phyloP scores from a whole-genome alignment of 441 rosid species.

The Bocquillonia castaneifolia region DNA sequence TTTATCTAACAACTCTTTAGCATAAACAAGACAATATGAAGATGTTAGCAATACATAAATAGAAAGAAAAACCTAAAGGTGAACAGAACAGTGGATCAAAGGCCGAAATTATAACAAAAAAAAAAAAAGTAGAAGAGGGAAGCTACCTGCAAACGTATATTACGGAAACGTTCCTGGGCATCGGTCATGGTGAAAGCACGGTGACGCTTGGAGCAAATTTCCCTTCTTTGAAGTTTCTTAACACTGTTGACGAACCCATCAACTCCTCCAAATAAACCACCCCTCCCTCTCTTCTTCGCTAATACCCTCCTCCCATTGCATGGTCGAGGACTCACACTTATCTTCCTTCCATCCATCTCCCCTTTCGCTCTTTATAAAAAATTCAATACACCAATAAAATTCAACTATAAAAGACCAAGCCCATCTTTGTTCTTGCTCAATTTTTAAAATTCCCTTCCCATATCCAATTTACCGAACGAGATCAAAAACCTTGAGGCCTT shows the following conservation, averaged over 20 bases:
- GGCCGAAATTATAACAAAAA: not conserved
- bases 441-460: too few relatives aligned
- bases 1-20: too few relatives aligned
- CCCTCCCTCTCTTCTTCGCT: constrained; percentile 41
- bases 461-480: too few relatives aligned
- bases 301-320: constrained; percentile 51
- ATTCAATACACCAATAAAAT: too few relatives aligned
- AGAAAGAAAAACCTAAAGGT: not conserved
- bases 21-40: too few relatives aligned
- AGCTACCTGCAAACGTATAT: constrained; percentile 53
- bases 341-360: constrained; percentile 64
- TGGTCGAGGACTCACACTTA: constrained; percentile 62
- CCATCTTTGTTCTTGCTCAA: too few relatives aligned
- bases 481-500: too few relatives aligned
- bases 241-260: constrained; percentile 59
- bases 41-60: too few relatives aligned
- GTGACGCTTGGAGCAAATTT: constrained; percentile 58
- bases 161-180: constrained; percentile 71
- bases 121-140: not conserved
- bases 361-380: too few relatives aligned
- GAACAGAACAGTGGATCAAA: not conserved
- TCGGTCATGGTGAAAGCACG: constrained; percentile 60
- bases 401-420: too few relatives aligned
- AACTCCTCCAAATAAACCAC: not conserved
- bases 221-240: constrained; percentile 71